Percentiles rank a stretch among this genome's conserved stretches.
phyloP scores from a whole-genome alignment of 768 basidiomycete species.

The Tulasnella sp. region DNA sequence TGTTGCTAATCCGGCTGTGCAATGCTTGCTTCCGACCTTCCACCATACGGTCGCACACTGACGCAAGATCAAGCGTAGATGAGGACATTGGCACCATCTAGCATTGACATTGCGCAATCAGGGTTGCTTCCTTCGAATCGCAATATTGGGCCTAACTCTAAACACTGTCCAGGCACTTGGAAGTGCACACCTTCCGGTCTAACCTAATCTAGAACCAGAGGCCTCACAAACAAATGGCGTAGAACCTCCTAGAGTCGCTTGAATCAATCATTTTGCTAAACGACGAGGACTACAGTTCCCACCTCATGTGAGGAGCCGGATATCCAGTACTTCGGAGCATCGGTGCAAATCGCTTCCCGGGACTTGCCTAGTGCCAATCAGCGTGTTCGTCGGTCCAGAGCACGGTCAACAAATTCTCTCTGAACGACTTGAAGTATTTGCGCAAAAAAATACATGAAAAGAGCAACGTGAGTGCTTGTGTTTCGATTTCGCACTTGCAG shows the following conservation, averaged over 20 bases:
- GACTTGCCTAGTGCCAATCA: background rate
- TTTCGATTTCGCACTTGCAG: no score
- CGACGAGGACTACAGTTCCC: background rate
- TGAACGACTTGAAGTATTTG: background rate
- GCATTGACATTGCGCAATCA: conserved; percentile 7
- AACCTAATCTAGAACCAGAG: background rate
- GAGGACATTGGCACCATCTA: background rate
- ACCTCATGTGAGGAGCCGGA: background rate
- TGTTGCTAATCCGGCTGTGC: background rate
- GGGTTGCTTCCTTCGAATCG: background rate
- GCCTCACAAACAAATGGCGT: background rate
- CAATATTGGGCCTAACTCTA: conserved; percentile 3
- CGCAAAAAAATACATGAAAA: background rate
- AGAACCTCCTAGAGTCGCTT: background rate
- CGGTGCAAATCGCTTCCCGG: background rate
- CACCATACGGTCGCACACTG: conserved; percentile 3
- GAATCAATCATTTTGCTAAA: background rate
- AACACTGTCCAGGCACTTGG: conserved; percentile 1
- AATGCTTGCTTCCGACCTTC: background rate
- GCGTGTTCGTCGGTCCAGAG: background rate
- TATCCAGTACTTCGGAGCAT: background rate
- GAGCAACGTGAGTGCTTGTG: background rate
- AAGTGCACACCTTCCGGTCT: background rate
- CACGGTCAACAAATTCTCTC: background rate
- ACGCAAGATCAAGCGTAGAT: background rate